Evolutionary conservation across 768 basidiomycete genomes (phyloP).

Genomic region (Dioszegia aurantiaca): DNA sequence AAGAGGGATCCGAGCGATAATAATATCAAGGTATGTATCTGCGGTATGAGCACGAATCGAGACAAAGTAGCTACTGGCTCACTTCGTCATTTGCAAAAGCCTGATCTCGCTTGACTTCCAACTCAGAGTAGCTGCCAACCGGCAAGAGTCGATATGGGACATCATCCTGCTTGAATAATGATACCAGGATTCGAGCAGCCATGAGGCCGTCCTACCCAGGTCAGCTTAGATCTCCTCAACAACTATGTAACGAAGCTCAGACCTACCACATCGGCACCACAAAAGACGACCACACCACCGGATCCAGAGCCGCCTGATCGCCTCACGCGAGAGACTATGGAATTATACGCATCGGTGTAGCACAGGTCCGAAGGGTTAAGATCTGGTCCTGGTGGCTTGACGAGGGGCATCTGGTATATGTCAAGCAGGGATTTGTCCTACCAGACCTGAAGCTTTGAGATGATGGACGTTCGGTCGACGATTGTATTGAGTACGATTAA

Average conservation of each 20-base stretch:
- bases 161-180: constrained; percentile 88
- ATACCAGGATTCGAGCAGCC: constrained; percentile 82
- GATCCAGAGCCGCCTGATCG: constrained; percentile 40
- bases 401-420: constrained; percentile 40
- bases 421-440: too few relatives aligned
- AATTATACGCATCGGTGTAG: constrained; percentile 49
- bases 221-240: neutral
- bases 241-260: neutral
- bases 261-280: constrained; percentile 47
- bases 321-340: constrained; percentile 45
- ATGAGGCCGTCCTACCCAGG: constrained; percentile 72
- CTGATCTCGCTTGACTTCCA: constrained; percentile 66
- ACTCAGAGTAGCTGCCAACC: constrained; percentile 75
- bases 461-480: too few relatives aligned
- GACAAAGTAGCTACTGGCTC: constrained; percentile 22
- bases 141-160: constrained; percentile 86
- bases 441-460: too few relatives aligned
- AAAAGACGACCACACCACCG: constrained; percentile 49
- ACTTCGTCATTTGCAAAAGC: constrained; percentile 69
- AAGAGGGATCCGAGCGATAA: constrained; percentile 87
- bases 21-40: constrained; percentile 75
- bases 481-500: too few relatives aligned
- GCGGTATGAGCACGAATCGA: constrained; percentile 4
- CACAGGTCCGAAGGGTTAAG: constrained; percentile 41
- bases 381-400: constrained; percentile 47